Evolutionary conservation across 768 basidiomycete genomes (phyloP).

Genomic region (Suillus cothurnatus): DNA sequence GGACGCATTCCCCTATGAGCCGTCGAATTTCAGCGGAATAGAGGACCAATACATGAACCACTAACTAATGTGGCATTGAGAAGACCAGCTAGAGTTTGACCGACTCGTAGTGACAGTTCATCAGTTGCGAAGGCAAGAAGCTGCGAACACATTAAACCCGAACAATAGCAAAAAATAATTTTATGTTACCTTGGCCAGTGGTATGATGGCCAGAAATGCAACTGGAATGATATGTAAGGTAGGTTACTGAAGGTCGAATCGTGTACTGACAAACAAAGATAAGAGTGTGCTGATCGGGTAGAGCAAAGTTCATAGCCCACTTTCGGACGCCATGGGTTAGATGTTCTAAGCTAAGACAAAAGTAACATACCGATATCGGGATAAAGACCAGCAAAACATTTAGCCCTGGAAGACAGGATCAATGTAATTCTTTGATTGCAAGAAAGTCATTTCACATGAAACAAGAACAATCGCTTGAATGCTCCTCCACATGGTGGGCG

Average conservation of each 20-base stretch:
- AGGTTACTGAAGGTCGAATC: neutral
- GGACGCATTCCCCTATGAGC: constrained; percentile 34
- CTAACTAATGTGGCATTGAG: constrained; percentile 84
- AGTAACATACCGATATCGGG: constrained; percentile 58
- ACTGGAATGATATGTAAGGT: constrained; percentile 42
- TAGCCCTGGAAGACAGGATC: constrained; percentile 47
- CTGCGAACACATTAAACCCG: constrained; percentile 34
- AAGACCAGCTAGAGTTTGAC: constrained; percentile 81
- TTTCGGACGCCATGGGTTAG: constrained; percentile 26
- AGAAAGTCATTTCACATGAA: constrained; percentile 49
- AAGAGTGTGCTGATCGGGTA: constrained; percentile 56
- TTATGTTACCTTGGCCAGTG: constrained; percentile 67
- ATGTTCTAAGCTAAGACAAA: constrained; percentile 4
- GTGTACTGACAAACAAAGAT: constrained; percentile 68
- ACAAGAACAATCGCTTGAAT: constrained; percentile 53
- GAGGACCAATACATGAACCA: constrained; percentile 1
- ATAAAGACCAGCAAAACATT: constrained; percentile 73
- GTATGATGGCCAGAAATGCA: constrained; percentile 81
- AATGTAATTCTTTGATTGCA: constrained; percentile 1
- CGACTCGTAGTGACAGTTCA: constrained; percentile 81
- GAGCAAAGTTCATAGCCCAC: constrained; percentile 74
- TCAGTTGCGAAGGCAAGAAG: constrained; percentile 85
- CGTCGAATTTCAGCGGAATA: neutral
- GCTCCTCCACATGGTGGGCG: constrained; percentile 50
- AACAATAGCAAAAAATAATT: neutral